These are phyloP conservation scores for Lactarius psammicola DNA, from an alignment of 768 basidiomycete genomes.

Conservation along the genomic window DNA sequence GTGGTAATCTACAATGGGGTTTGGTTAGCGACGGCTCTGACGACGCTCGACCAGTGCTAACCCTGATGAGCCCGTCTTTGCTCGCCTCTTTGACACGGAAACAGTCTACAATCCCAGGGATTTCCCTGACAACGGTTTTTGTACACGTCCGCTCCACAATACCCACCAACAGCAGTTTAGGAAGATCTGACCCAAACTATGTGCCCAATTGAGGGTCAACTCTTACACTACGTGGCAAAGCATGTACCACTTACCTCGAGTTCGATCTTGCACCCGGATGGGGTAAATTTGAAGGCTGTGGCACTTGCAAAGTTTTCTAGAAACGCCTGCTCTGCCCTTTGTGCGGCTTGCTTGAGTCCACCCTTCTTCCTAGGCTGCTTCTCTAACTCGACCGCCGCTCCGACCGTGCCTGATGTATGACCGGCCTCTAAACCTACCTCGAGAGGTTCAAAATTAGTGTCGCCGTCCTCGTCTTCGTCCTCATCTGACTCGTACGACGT, in stretches of 20 bases:
- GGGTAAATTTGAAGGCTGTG: slow-evolving; percentile 69
- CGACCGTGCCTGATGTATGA: slow-evolving; percentile 47
- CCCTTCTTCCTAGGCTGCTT: slow-evolving; percentile 35
- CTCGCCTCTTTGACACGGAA: slow-evolving; percentile 67
- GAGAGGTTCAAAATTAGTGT: slow-evolving; percentile 49
- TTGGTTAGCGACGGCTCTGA: slow-evolving; percentile 7
- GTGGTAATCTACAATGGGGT: slow-evolving; percentile 58
- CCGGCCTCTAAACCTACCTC: slow-evolving; percentile 62
- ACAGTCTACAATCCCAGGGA: slow-evolving; percentile 84
- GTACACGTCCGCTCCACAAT: slow-evolving; percentile 87
- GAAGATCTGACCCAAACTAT: slow-evolving; percentile 84
- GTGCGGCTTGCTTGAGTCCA: slow-evolving; percentile 43
- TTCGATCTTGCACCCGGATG: slow-evolving; percentile 67
- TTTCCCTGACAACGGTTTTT: slow-evolving; percentile 83
- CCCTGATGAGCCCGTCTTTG: slow-evolving; percentile 54
- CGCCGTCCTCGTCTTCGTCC: slow-evolving; percentile 56
- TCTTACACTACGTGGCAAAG: neutral
- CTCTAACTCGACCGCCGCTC: slow-evolving; percentile 36
- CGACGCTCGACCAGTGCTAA: slow-evolving; percentile 30
- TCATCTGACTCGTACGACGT: slow-evolving; percentile 76
- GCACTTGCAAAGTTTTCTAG: slow-evolving; percentile 59
- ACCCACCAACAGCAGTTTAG: slow-evolving; percentile 91
- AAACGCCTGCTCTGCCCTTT: slow-evolving; percentile 51
- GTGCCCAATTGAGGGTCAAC: neutral
- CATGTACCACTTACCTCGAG: slow-evolving; percentile 62